Conservation (phyloP, 129 eudicot species). For the Centella asiatica region DNA sequence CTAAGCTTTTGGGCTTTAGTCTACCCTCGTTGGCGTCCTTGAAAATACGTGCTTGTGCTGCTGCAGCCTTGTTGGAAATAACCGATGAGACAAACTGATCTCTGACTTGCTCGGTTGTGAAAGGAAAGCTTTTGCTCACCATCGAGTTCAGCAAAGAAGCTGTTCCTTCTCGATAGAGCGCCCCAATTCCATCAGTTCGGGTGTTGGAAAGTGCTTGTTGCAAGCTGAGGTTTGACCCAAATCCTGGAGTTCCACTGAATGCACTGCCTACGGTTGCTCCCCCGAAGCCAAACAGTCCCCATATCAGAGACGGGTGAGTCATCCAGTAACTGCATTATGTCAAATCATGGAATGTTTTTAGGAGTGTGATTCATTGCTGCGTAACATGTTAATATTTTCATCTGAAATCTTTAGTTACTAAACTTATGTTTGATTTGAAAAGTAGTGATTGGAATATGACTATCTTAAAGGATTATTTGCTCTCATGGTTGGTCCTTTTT, state of each 20-base stretch:
- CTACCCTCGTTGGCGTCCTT: constrained; percentile 72
- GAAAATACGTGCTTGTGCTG: constrained; percentile 68
- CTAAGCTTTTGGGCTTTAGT: constrained; percentile 43
- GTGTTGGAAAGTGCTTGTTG: constrained; percentile 57
- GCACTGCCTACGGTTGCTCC: constrained; percentile 50
- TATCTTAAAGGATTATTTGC: no score
- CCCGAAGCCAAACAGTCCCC: constrained; percentile 58
- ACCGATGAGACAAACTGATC: constrained; percentile 42
- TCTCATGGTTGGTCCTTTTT: background rate
- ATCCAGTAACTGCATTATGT: constrained; percentile 63
- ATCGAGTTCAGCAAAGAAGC: constrained; percentile 71
- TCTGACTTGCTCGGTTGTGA: constrained; percentile 62
- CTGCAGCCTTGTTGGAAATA: constrained; percentile 65
- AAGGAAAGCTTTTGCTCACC: constrained; percentile 47
- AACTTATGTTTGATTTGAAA: no score
- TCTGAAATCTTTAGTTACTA: background rate
- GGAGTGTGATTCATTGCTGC: background rate
- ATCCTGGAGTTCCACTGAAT: constrained; percentile 45
- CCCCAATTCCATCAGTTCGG: constrained; percentile 49
- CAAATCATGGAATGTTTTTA: background rate
- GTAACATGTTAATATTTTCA: background rate
- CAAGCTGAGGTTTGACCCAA: constrained; percentile 33
- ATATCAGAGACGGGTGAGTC: constrained; percentile 59
- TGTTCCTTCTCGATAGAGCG: constrained; percentile 73
- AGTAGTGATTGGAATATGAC: no score